These are phyloP conservation scores for Sclerotinia nivalis DNA, from an alignment of 2,329 filamentous ascomycete species.

Conservation along the genomic window DNA sequence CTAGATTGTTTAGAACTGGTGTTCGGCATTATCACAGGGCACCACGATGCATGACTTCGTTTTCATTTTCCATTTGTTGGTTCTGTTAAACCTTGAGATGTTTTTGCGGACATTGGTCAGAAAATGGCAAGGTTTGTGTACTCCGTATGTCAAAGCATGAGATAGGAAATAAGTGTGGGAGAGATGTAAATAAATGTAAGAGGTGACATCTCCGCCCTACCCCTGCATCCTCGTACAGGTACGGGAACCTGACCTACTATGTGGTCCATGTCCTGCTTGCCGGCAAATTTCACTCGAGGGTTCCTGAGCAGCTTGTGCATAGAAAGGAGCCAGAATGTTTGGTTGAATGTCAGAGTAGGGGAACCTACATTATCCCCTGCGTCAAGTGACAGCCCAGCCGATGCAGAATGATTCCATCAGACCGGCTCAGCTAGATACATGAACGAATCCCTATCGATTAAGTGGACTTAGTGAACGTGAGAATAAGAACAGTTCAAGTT, in stretches of 20 bases:
- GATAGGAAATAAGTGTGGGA: conserved; percentile 7
- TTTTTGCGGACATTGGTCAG: background rate
- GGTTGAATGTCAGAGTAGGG: conserved; percentile 1
- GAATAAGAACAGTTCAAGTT: background rate
- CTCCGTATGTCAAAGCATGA: background rate
- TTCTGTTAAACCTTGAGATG: conserved; percentile 1
- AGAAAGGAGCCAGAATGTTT: background rate
- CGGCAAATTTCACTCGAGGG: conserved; percentile 17
- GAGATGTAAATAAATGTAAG: background rate
- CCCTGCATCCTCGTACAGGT: conserved; percentile 18
- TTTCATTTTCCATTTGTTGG: conserved; percentile 11
- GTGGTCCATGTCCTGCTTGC: conserved; percentile 2
- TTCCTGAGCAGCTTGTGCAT: conserved; percentile 17
- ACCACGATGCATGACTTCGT: conserved; percentile 8
- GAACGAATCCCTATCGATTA: background rate
- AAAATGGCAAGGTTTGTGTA: conserved; percentile 11
- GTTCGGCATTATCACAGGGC: conserved; percentile 7
- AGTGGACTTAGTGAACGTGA: conserved; percentile 4
- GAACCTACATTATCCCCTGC: conserved; percentile 11
- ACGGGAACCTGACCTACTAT: conserved; percentile 5
- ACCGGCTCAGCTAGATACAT: background rate
- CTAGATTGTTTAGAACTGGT: conserved; percentile 14
- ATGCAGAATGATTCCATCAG: conserved; percentile 21
- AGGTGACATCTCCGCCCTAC: conserved; percentile 18
- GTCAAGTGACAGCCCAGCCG: conserved; percentile 15